Evolutionary conservation across 2,329 filamentous ascomycete genomes (phyloP), one percentile per base, ranked within the genome.

Genomic region (Diaporthe amygdali): DNA sequence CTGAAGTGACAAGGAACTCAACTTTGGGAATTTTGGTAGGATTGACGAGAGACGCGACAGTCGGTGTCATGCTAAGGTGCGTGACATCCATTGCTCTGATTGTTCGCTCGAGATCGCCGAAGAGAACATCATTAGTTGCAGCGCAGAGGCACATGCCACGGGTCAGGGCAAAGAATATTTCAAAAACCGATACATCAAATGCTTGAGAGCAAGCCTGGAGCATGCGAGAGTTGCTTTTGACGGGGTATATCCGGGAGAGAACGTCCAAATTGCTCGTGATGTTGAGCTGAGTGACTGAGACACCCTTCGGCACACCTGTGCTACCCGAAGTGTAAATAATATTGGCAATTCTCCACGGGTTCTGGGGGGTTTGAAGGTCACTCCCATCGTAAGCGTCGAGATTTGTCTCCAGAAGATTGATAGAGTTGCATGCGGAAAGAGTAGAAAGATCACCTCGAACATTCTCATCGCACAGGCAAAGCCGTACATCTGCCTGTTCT

Each of bases 171-270:
- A 94, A 97, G 79, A 97, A 96, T 17, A 97, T 95, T 77, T 97
- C 95, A 78, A 97, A 97, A 0, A 97, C 93, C 0, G 94, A 97
- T 2, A 97, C 91, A 77, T 97, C 94, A 77, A 97, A 97, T 0
- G 92, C 92, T 77, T 95, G 93, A 0, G 94, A 96, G 77, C 93
- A 97, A 2, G 93, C 90, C 80, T 97, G 95, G 0, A 97, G 84
- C 39, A 97, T 84, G n/a, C 90, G 88, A 0, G 90, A 88, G 1
- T 81, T 75, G 1, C 76, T 76, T 0, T 81, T 77, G 0, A 83
- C 82, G 0, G 93, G 92, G 76, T 97, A 97, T 0, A 93, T 82
- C 3, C 85, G 82, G 2, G 87, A 85, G 8, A 97, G 84, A 12
- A 89, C 85, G 22, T 89, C 84, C n/a, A 97, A 84, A 74, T 97